These are phyloP conservation scores for Kuraishia hungarica DNA, from an alignment of 805 yeast species.

Conservation along the genomic window DNA sequence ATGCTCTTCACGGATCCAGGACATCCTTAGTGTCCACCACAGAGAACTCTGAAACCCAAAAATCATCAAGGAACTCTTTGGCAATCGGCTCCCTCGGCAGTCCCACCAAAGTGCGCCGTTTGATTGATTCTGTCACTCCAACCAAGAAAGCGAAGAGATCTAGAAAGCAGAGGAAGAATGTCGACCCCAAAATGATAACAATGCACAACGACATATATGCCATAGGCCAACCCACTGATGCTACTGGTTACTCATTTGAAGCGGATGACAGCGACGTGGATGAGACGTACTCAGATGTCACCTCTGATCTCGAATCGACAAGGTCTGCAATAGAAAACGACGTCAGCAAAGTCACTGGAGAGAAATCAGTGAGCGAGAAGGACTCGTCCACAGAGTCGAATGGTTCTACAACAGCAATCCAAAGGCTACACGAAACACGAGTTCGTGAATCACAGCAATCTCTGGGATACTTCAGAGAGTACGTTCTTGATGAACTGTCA, in stretches of 20 bases:
- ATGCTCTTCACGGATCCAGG: neutral
- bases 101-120: neutral
- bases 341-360: neutral
- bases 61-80: neutral
- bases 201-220: neutral
- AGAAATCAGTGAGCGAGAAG: neutral
- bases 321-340: neutral
- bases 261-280: neutral
- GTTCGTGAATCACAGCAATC: slow-evolving; percentile 10
- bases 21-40: neutral
- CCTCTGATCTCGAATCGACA: neutral
- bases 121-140: neutral
- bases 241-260: neutral
- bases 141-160: neutral
- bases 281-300: neutral
- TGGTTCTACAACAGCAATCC: neutral
- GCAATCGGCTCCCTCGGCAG: neutral
- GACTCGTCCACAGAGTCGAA: neutral
- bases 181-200: neutral
- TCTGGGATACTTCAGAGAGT: slow-evolving; percentile 12
- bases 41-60: no score
- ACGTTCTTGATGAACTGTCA: slow-evolving; percentile 6
- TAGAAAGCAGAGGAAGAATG: neutral
- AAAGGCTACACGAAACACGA: slow-evolving; percentile 4
- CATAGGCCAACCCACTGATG: neutral